Conservation (phyloP, 2,329 filamentous ascomycete genomes). For the Penicillium sp. region DNA sequence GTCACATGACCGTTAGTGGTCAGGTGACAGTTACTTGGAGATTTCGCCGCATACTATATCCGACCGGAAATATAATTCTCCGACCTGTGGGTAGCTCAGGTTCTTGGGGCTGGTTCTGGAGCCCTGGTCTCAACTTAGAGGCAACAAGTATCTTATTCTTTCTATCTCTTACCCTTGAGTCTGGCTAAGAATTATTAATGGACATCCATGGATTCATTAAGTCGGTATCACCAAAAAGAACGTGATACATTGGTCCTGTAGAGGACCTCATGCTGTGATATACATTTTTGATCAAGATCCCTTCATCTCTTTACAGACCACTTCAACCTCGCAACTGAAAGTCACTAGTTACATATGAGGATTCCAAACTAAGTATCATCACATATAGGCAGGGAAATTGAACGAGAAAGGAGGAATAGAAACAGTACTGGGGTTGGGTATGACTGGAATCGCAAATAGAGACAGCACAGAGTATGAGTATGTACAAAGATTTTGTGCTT, state of each 20-base stretch:
- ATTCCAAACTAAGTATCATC: neutral
- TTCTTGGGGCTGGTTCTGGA: too few relatives aligned
- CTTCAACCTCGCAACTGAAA: neutral
- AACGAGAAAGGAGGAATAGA: neutral
- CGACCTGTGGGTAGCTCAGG: too few relatives aligned
- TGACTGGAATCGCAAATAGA: neutral
- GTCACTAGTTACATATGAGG: neutral
- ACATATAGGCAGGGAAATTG: neutral
- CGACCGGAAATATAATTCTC: too few relatives aligned
- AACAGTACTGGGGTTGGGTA: conserved; percentile 1
- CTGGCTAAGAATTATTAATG: too few relatives aligned
- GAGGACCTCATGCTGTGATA: neutral
- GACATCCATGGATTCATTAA: too few relatives aligned
- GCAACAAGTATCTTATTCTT: too few relatives aligned
- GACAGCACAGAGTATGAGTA: neutral
- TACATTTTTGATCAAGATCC: neutral
- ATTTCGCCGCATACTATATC: too few relatives aligned
- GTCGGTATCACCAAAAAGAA: neutral
- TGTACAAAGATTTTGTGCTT: neutral
- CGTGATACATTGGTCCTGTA: neutral
- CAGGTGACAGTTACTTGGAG: too few relatives aligned
- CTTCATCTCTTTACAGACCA: neutral
- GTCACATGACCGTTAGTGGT: too few relatives aligned
- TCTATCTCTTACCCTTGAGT: too few relatives aligned
- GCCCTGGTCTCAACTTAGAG: too few relatives aligned